These are phyloP conservation scores for Candida xiaguanensis DNA, from an alignment of 805 yeast species.

Conservation along the genomic window DNA sequence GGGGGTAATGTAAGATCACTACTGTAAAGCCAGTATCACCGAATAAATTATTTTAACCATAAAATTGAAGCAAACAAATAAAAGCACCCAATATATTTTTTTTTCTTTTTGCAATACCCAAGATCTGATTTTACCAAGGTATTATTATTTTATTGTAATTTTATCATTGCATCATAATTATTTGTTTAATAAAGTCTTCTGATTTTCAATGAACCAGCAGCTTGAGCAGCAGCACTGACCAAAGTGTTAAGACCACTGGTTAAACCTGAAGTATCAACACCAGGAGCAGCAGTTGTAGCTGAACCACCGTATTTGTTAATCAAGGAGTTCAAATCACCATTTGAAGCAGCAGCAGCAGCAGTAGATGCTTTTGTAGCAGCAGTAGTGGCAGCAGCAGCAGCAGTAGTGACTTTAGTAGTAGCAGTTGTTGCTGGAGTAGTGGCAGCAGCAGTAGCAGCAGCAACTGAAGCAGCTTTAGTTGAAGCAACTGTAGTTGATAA, in stretches of 20 bases:
- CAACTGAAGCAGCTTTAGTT: slow-evolving; percentile 14
- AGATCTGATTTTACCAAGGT: no score
- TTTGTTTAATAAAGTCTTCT: slow-evolving; percentile 8
- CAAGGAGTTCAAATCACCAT: slow-evolving; percentile 10
- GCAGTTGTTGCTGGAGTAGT: slow-evolving; percentile 12
- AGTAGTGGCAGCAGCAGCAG: no score
- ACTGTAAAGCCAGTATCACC: no score
- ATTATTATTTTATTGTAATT: no score
- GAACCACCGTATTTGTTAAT: slow-evolving; percentile 9
- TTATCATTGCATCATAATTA: no score
- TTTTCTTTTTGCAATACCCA: no score
- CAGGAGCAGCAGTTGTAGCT: slow-evolving; percentile 10
- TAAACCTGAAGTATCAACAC: slow-evolving; percentile 8
- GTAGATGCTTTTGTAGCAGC: slow-evolving; percentile 12
- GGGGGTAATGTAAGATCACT: background rate
- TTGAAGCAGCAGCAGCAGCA: slow-evolving; percentile 11
- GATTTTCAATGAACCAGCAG: slow-evolving; percentile 7
- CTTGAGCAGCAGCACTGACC: slow-evolving; percentile 8
- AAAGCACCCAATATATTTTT: background rate
- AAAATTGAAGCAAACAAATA: background rate
- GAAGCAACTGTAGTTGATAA: slow-evolving; percentile 16
- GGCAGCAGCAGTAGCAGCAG: slow-evolving; percentile 11
- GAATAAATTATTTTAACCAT: no score
- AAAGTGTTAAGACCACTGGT: slow-evolving; percentile 11
- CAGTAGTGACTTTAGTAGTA: slow-evolving; percentile 15